Base-by-base conservation (phyloP, 2,329 filamentous ascomycete genomes). In the Trichoderma koningii region DNA sequence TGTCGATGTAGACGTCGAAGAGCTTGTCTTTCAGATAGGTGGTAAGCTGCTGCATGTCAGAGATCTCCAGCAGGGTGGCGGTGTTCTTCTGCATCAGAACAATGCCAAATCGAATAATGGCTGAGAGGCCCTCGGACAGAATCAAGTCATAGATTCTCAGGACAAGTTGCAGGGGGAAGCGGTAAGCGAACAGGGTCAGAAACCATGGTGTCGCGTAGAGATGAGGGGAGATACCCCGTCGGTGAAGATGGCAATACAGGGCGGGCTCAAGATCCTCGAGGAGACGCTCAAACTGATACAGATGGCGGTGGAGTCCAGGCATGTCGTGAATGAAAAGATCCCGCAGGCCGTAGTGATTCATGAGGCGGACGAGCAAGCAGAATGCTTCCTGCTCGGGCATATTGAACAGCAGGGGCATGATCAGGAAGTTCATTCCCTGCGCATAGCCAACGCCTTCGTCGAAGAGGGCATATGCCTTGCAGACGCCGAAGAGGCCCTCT, bases 181-280 rank as follows among this genome's bases (percentile, higher is more conserved):
- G 91, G 76, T 99, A 99, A 38, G 94, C 93, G 74, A 99, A 99
- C n/a, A 99, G 83, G 0, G 95, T 99, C 56, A 99, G 84, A 78
- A 99, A 99, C 95, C 95, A 99, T 76, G 99, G 95, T 0, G 95
- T 99, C 51, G 95, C 95, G 75, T 99, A 99, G 9, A 99, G 83
- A 73, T 97, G 92, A 0, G 95, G 90, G 9, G 90, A 90, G 63
- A 99, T 95, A 69, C 92, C 89, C 64, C 91, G 87, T 66, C 95
- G 89, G 73, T 91, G 91, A 64, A 99, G 86, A 76, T 99, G 95
- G 75, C 94, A 97, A 78, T 96, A 97, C 7, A 99, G 81, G 2
- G 93, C 93, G 2, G 96, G 95, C 74, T 99, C 94, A 50, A 94
- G 83, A 71, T 99, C 95, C 78, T 99, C 95, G 30, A 99, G 82